These are phyloP conservation scores for Eruca vesicaria DNA, from an alignment of 441 rosid genomes.

Conservation along the genomic window DNA sequence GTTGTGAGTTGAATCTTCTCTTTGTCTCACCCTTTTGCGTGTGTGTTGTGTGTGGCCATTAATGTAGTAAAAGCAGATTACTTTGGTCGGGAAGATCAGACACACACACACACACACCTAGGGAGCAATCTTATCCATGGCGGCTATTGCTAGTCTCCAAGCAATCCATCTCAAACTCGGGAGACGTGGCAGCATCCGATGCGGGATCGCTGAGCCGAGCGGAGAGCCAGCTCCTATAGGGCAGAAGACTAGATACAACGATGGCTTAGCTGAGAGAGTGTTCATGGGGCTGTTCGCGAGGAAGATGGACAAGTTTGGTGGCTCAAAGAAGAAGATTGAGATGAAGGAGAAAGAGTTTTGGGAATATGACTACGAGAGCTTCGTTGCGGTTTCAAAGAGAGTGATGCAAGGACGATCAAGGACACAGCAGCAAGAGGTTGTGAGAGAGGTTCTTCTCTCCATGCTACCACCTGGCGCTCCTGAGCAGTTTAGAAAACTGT, in stretches of 20 bases:
- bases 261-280: constrained; percentile 73
- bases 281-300: constrained; percentile 85
- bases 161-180: constrained; percentile 31
- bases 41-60: constrained; percentile 20
- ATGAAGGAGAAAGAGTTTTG: constrained; percentile 49
- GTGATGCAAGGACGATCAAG: constrained; percentile 81
- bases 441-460: constrained; percentile 84
- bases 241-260: constrained; percentile 73
- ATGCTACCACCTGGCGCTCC: constrained; percentile 97
- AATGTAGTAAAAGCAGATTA: constrained; percentile 13
- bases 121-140: constrained; percentile 45
- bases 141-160: constrained; percentile 55
- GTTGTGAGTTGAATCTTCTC: not conserved
- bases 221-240: constrained; percentile 94
- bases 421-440: constrained; percentile 76
- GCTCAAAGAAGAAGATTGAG: constrained; percentile 33
- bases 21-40: constrained; percentile 6
- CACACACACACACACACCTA: not conserved
- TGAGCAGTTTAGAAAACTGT: constrained; percentile 77
- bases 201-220: constrained; percentile 75
- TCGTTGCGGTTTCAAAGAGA: constrained; percentile 81
- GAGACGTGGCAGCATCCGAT: constrained; percentile 33
- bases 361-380: constrained; percentile 71
- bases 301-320: constrained; percentile 89
- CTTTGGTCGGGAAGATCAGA: constrained; percentile 10